phyloP scores from a whole-genome alignment of 2,329 filamentous ascomycete species.

The Aspergillus sp. region DNA sequence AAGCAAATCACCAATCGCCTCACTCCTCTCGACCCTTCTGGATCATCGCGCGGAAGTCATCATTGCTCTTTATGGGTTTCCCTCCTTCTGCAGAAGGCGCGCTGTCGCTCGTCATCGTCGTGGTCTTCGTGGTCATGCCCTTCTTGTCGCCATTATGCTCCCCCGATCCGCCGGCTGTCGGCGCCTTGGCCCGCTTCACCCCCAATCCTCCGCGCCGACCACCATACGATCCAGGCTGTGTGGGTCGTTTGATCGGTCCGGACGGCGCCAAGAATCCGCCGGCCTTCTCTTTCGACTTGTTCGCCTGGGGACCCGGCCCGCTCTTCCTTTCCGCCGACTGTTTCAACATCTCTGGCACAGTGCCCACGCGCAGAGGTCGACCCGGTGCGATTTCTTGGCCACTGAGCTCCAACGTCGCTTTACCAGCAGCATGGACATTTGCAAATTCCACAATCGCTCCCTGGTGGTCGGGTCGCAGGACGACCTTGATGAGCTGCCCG shows the following conservation, averaged over 20 bases:
- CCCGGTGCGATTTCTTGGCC: constrained; percentile 45
- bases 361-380: constrained; percentile 47
- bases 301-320: constrained; percentile 32
- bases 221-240: constrained; percentile 40
- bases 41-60: constrained; percentile 57
- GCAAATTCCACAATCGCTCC: constrained; percentile 83
- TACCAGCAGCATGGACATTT: constrained; percentile 68
- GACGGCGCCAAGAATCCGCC: constrained; percentile 28
- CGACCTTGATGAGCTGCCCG: constrained; percentile 70
- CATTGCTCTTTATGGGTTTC: constrained; percentile 52
- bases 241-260: constrained; percentile 44
- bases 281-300: constrained; percentile 35
- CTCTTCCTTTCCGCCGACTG: constrained; percentile 41
- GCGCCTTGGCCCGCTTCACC: constrained; percentile 37
- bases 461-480: constrained; percentile 75
- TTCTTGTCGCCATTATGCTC: constrained; percentile 23
- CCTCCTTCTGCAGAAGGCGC: constrained; percentile 15
- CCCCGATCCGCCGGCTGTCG: background rate
- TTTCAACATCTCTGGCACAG: constrained; percentile 50
- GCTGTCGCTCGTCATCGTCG: constrained; percentile 22
- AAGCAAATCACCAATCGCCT: constrained; percentile 14
- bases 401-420: constrained; percentile 45
- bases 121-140: constrained; percentile 22
- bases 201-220: constrained; percentile 51
- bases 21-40: constrained; percentile 35